A percentile compares a stretch with the other conserved stretches of the same genome.
phyloP scores from a whole-genome alignment of 2,329 filamentous ascomycete genomes.

The Alternaria dauci region DNA sequence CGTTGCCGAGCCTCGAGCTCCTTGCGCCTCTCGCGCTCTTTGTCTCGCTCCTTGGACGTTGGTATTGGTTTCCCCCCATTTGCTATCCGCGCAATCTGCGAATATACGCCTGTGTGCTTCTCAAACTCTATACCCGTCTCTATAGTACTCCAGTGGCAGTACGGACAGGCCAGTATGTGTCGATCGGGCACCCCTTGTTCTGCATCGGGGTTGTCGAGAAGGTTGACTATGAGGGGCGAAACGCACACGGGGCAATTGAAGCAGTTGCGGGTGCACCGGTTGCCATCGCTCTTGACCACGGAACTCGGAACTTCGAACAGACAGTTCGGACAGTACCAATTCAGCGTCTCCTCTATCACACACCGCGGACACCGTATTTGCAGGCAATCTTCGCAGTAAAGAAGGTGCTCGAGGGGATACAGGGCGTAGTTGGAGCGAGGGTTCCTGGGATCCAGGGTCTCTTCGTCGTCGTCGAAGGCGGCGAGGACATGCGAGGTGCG shows the following conservation, averaged over 20 bases:
- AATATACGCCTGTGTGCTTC: constrained; percentile 84
- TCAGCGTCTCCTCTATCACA: constrained; percentile 90
- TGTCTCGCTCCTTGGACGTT: constrained; percentile 52
- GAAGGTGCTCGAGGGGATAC: constrained; percentile 89
- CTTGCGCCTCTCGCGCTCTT: constrained; percentile 49
- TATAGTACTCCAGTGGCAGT: constrained; percentile 90
- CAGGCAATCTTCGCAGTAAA: constrained; percentile 98
- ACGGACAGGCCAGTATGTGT: constrained; percentile 84
- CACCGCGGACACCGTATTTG: constrained; percentile 94
- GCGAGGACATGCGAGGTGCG: constrained; percentile 47
- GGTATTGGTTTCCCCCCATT: constrained; percentile 55
- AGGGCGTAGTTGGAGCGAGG: constrained; percentile 89
- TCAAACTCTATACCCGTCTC: constrained; percentile 92
- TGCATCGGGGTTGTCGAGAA: constrained; percentile 63
- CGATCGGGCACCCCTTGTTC: constrained; percentile 58
- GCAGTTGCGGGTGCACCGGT: constrained; percentile 93
- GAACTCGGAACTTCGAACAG: constrained; percentile 95
- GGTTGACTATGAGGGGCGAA: constrained; percentile 77
- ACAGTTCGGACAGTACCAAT: constrained; percentile 94
- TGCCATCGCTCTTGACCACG: constrained; percentile 90
- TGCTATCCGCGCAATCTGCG: constrained; percentile 77
- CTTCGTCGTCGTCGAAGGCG: constrained; percentile 72
- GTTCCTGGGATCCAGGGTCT: constrained; percentile 84
- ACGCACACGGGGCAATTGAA: constrained; percentile 94
- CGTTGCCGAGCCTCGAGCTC: constrained; percentile 38